These are phyloP conservation scores for Gossypium rotundifolium DNA, from an alignment of 345 rosid genomes.

Conservation along the genomic window DNA sequence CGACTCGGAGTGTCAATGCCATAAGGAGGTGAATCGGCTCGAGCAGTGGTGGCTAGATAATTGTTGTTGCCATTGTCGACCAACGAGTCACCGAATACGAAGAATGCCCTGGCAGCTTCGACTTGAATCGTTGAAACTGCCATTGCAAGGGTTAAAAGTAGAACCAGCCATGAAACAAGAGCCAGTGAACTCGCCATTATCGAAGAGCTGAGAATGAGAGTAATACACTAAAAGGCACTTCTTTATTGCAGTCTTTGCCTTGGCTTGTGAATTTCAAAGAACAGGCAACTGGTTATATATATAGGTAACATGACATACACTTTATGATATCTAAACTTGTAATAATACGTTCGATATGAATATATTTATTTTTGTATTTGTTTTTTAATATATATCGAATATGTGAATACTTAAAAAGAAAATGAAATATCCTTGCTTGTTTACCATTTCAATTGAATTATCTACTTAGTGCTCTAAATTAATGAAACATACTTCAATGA, in stretches of 20 bases:
- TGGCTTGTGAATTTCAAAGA: background rate
- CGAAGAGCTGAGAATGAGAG: background rate
- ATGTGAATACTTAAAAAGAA: too few relatives aligned
- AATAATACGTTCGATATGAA: background rate
- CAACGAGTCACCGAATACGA: conserved; percentile 67
- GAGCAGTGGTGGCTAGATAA: conserved; percentile 65
- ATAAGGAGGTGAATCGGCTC: conserved; percentile 76
- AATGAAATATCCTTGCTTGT: too few relatives aligned
- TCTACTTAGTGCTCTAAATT: conserved; percentile 2
- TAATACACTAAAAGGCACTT: background rate
- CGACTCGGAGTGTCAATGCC: conserved; percentile 75
- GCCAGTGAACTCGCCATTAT: conserved; percentile 15
- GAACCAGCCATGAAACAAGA: background rate
- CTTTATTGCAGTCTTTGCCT: background rate
- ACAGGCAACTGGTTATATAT: conserved; percentile 10
- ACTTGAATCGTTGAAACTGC: conserved; percentile 21
- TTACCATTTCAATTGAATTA: background rate
- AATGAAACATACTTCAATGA: background rate
- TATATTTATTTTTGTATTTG: too few relatives aligned
- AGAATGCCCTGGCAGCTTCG: conserved; percentile 40
- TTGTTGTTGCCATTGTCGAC: conserved; percentile 82
- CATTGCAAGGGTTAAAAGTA: background rate
- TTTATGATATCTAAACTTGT: background rate
- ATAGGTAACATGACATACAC: conserved; percentile 11
- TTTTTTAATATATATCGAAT: too few relatives aligned